Percentiles rank a stretch among this genome's conserved stretches.
These are phyloP conservation scores for Fragilariopsis cylindrus DNA, from an alignment of 108 stramenopile species.

Conservation along the genomic window DNA sequence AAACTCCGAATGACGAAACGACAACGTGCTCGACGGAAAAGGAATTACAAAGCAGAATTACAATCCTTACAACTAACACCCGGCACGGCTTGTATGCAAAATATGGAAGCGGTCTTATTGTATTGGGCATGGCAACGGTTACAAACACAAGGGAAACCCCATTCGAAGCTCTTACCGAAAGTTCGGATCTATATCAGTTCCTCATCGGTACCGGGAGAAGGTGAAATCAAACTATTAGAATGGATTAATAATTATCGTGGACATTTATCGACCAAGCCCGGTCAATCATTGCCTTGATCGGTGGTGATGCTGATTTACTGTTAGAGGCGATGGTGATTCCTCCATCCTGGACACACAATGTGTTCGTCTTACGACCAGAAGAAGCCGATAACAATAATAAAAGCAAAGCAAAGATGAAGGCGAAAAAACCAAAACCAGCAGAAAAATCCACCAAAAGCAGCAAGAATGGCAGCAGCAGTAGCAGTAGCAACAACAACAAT, in stretches of 20 bases:
- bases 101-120: constrained; percentile 62
- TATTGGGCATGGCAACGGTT: constrained; percentile 88
- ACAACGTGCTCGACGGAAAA: constrained; percentile 22
- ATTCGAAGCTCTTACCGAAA: constrained; percentile 23
- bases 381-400: constrained; percentile 23
- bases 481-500: constrained; percentile 1
- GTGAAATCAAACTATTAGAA: constrained; percentile 88
- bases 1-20: constrained; percentile 30
- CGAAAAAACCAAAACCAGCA: background rate
- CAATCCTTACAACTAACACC: constrained; percentile 71
- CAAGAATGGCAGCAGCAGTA: background rate
- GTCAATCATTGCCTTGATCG: constrained; percentile 69
- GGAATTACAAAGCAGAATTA: constrained; percentile 30
- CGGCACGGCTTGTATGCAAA: constrained; percentile 75
- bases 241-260: constrained; percentile 50
- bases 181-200: constrained; percentile 76
- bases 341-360: constrained; percentile 72
- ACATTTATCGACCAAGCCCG: constrained; percentile 19
- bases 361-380: constrained; percentile 71
- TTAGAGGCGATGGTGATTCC: constrained; percentile 81
- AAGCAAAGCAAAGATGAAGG: background rate
- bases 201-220: constrained; percentile 83
- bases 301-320: constrained; percentile 89
- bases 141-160: constrained; percentile 27
- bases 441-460: background rate